These are phyloP conservation scores for Scheffersomyces quercinus DNA, from an alignment of 1,139 yeast genomes.

Conservation along the genomic window DNA sequence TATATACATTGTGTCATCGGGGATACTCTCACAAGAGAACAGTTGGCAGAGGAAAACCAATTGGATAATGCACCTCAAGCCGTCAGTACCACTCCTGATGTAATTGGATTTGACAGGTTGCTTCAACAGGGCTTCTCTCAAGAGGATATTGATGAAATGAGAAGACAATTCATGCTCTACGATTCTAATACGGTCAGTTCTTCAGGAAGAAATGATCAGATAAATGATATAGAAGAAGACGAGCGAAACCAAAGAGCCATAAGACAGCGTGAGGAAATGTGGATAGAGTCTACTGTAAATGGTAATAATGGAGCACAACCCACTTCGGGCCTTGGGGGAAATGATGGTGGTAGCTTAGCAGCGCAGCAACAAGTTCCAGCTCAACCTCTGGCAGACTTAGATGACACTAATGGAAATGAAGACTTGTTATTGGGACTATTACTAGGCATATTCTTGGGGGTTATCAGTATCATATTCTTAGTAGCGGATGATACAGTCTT, in stretches of 20 bases:
- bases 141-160: slow-evolving; percentile 68
- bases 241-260: slow-evolving; percentile 40
- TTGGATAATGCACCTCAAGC: slow-evolving; percentile 54
- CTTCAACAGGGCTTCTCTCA: slow-evolving; percentile 81
- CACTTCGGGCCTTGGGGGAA: neutral
- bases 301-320: slow-evolving; percentile 8
- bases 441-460: slow-evolving; percentile 66
- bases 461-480: slow-evolving; percentile 56
- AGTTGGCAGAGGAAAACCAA: slow-evolving; percentile 62
- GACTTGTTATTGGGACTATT: slow-evolving; percentile 65
- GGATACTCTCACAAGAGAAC: slow-evolving; percentile 58
- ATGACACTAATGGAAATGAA: slow-evolving; percentile 46
- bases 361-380: slow-evolving; percentile 15
- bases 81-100: slow-evolving; percentile 63
- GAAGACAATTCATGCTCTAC: slow-evolving; percentile 75
- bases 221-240: slow-evolving; percentile 44
- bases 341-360: slow-evolving; percentile 6
- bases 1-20: slow-evolving; percentile 85
- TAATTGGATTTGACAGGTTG: slow-evolving; percentile 82
- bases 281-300: slow-evolving; percentile 82
- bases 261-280: slow-evolving; percentile 77
- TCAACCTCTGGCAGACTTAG: slow-evolving; percentile 28
- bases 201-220: slow-evolving; percentile 20
- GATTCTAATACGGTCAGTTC: slow-evolving; percentile 27
- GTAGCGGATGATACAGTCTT: slow-evolving; percentile 57